These are phyloP conservation scores for Claviceps humidiphila DNA, from an alignment of 2,329 filamentous ascomycete genomes.

Conservation along the genomic window DNA sequence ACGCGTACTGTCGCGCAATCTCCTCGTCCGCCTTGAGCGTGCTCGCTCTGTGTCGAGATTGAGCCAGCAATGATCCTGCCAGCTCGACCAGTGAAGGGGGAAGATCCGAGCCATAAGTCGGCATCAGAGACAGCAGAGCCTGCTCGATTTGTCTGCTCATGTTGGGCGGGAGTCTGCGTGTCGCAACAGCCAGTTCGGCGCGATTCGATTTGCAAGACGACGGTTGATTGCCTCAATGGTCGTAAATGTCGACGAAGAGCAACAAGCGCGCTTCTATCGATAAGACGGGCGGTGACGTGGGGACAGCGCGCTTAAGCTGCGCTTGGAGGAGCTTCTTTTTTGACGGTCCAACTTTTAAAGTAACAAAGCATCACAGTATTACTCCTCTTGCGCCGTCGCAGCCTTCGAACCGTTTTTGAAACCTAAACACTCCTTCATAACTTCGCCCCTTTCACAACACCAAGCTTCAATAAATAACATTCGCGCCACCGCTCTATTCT, in stretches of 20 bases:
- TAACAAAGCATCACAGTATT: too few relatives aligned
- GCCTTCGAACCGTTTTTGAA: too few relatives aligned
- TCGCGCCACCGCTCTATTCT: not conserved
- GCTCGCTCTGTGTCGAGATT: slow-evolving; percentile 65
- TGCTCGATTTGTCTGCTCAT: slow-evolving; percentile 70
- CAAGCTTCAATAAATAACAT: not conserved
- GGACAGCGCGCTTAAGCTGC: too few relatives aligned
- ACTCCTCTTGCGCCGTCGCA: too few relatives aligned
- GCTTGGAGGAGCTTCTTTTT: too few relatives aligned
- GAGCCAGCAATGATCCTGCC: slow-evolving; percentile 60
- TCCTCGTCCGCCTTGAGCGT: slow-evolving; percentile 77
- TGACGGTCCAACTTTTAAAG: too few relatives aligned
- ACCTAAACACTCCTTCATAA: not conserved
- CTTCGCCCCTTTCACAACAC: not conserved
- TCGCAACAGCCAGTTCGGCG: not conserved
- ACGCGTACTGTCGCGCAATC: slow-evolving; percentile 71
- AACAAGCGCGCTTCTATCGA: too few relatives aligned
- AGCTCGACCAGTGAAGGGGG: slow-evolving; percentile 59
- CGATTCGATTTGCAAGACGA: not conserved
- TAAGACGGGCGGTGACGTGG: too few relatives aligned
- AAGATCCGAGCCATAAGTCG: slow-evolving; percentile 54
- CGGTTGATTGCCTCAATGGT: too few relatives aligned
- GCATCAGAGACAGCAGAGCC: slow-evolving; percentile 59
- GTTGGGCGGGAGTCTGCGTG: not conserved
- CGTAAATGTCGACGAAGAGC: too few relatives aligned